Evolutionary conservation across 441 rosid genomes (phyloP).

Genomic region (Brassica hybrid): DNA sequence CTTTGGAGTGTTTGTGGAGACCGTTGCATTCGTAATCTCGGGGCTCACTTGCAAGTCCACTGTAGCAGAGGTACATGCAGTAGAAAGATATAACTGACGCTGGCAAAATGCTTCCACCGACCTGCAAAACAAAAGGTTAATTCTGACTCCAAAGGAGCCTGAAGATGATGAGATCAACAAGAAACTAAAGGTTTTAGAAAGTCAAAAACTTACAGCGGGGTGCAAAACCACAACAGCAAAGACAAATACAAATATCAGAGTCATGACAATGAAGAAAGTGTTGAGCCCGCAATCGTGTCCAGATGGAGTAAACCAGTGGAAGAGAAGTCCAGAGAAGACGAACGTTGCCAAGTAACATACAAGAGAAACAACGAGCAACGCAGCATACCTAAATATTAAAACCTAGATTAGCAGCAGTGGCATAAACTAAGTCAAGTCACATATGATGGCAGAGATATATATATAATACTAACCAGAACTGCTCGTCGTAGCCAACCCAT

Average conservation of each 20-base stretch:
- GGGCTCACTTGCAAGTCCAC: slow-evolving; percentile 95
- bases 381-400: slow-evolving; percentile 63
- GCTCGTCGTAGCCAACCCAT: slow-evolving; percentile 94
- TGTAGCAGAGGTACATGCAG: slow-evolving; percentile 90
- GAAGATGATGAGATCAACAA: background rate
- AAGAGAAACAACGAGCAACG: slow-evolving; percentile 76
- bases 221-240: slow-evolving; percentile 83
- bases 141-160: slow-evolving; percentile 1
- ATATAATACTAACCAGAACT: slow-evolving; percentile 78
- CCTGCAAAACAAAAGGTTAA: slow-evolving; percentile 49
- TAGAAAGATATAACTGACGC: slow-evolving; percentile 86
- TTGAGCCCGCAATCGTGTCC: slow-evolving; percentile 96
- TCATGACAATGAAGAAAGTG: slow-evolving; percentile 77
- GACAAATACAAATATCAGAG: slow-evolving; percentile 64
- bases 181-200: background rate
- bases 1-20: slow-evolving; percentile 82
- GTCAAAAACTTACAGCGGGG: slow-evolving; percentile 75
- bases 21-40: slow-evolving; percentile 88
- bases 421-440: background rate
- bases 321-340: slow-evolving; percentile 92
- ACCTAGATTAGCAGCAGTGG: slow-evolving; percentile 2
- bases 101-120: slow-evolving; percentile 85
- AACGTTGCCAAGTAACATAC: slow-evolving; percentile 81
- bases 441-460: background rate
- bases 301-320: slow-evolving; percentile 94